Base-by-base conservation (phyloP, 1,139 yeast genomes). In the Scheffersomyces segobiensis region DNA sequence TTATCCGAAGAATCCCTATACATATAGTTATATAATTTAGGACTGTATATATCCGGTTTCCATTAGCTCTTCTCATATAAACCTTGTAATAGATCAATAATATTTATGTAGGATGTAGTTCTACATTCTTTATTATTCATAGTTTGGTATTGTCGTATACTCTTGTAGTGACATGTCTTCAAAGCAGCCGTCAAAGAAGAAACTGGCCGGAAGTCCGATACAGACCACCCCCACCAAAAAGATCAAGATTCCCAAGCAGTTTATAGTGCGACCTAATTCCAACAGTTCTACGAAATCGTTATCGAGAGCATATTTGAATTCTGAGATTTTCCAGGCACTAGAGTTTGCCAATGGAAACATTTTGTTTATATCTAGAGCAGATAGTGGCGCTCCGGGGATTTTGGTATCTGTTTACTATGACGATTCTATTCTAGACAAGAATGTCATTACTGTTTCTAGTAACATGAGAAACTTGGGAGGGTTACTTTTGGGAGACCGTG, bases 401-500 rank as follows among this genome's bases (percentile, higher is more conserved):
- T 64, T 87, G 3, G 81, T 84, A 2, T 80, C 81, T 2, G 69
- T 81, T 2, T 79, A 78, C 50, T 67, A 76, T 2, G 81, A 80
- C 22, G 66, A 64, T 1, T 82, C 76, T 4, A 71, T 76, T 12
- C 67, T 73, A 10, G 78, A 83, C 20, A 64, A 71, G n/a, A 85
- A 87, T 63, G 86, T 88, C 4, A 71, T 89, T 1, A 78, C 81
- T 53, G 63, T 91, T 1, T 82, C 92, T 1, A 62, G 73, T 0
- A 65, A 77, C 5, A 70, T 86, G 52, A 74, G 96, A 59, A 70
- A 75, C 2, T 75, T 87, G 21, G 82, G 85, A 1, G 90, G 88
- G 10, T 67, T 89, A 4, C 70, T 89, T 7, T 75, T 89, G 12
- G 98, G 98, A 39, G 97, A 92, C 65, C 75, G 97, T 58, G 74